Evolutionary conservation across 148 eudicot genomes (phyloP).

Genomic region (Mesembryanthemum crystallinum): DNA sequence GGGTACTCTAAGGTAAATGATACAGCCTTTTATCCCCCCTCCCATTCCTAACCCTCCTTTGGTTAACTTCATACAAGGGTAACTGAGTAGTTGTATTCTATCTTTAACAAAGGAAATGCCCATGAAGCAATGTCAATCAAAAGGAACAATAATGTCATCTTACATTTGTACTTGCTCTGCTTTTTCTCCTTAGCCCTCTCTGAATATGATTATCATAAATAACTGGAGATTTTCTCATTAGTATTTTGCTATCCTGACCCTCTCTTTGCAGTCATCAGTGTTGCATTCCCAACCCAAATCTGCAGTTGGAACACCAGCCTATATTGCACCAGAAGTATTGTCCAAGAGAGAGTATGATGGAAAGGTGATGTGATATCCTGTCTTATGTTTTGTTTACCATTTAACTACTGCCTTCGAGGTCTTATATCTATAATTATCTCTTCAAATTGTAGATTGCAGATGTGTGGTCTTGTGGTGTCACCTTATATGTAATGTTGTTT

Average conservation of each 20-base stretch:
- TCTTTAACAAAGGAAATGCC: background rate
- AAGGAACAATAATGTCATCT: conserved; percentile 10
- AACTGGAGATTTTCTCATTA: background rate
- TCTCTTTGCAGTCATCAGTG: conserved; percentile 63
- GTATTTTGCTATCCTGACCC: conserved; percentile 7
- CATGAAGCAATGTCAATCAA: background rate
- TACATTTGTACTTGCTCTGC: conserved; percentile 18
- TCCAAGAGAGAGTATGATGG: conserved; percentile 83
- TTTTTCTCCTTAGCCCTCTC: background rate
- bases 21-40: background rate
- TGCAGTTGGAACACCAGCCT: conserved; percentile 94
- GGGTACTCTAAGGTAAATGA: conserved; percentile 81
- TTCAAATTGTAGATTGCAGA: conserved; percentile 68
- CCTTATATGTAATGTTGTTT: conserved; percentile 81
- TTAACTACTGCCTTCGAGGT: background rate
- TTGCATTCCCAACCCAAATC: conserved; percentile 90
- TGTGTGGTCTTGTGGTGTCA: conserved; percentile 98
- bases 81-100: background rate
- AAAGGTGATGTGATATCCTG: conserved; percentile 37
- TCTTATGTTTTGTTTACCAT: background rate
- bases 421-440: conserved; percentile 9
- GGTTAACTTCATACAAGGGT: conserved; percentile 3
- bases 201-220: conserved; percentile 8
- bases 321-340: conserved; percentile 87
- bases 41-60: conserved; percentile 35